Percentiles rank a stretch among this genome's conserved stretches.
These are phyloP conservation scores for Salix brachista DNA, from an alignment of 345 rosid species.

Conservation along the genomic window DNA sequence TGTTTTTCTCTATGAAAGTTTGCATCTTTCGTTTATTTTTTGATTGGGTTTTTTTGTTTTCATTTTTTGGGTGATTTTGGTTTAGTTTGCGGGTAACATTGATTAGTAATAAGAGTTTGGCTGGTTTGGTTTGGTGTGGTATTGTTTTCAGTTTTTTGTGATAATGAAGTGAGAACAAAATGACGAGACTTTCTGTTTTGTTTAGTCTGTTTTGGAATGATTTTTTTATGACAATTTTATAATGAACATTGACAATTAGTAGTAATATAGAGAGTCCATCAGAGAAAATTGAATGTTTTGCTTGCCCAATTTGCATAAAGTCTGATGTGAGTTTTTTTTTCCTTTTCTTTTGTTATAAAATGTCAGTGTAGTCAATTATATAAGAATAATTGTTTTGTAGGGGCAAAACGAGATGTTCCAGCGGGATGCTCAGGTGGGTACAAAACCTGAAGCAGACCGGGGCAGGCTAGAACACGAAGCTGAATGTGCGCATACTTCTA, in stretches of 20 bases:
- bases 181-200: neutral
- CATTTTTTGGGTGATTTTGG: neutral
- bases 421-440: neutral
- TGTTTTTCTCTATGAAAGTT: neutral
- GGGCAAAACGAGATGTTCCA: neutral
- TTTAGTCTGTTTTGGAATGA: neutral
- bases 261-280: neutral
- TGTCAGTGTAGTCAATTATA: neutral
- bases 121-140: neutral
- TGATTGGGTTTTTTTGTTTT: neutral
- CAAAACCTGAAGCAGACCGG: neutral
- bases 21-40: neutral
- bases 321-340: neutral
- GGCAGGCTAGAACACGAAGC: neutral
- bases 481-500: conserved; percentile 2
- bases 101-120: neutral
- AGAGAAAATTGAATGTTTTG: neutral
- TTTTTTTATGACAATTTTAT: neutral
- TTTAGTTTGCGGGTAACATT: neutral
- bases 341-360: too few species aligned
- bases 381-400: neutral
- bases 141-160: too few species aligned
- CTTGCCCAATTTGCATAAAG: neutral
- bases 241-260: neutral
- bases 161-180: neutral